phyloP scores from a whole-genome alignment of 331 rosid species.

The Telfairia occidentalis region DNA sequence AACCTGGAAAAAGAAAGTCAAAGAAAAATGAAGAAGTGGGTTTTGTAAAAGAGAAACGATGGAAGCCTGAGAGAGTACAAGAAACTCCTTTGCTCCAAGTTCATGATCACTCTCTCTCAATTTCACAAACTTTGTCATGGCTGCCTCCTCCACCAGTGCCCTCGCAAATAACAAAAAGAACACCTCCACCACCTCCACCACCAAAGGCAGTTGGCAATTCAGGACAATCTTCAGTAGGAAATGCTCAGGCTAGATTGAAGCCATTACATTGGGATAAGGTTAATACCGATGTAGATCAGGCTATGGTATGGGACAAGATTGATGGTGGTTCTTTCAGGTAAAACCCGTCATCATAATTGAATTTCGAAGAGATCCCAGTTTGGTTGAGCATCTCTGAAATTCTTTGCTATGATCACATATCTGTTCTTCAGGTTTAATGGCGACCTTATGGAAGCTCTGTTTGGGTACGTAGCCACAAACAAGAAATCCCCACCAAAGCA shows the following conservation, averaged over 20 bases:
- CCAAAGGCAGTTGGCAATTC: conserved; percentile 4
- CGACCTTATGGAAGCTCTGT: conserved; percentile 82
- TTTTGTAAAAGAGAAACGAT: conserved; percentile 17
- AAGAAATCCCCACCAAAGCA: conserved; percentile 31
- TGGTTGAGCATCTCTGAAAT: neutral
- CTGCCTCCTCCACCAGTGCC: conserved; percentile 16
- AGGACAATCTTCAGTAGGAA: neutral
- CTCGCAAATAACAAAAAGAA: neutral
- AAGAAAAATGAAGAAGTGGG: conserved; percentile 20
- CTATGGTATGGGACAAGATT: conserved; percentile 88
- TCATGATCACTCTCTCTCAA: neutral
- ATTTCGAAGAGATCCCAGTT: neutral
- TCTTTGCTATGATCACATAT: neutral
- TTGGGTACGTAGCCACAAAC: conserved; percentile 48
- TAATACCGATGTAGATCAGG: conserved; percentile 52
- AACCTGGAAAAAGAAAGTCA: conserved; percentile 32
- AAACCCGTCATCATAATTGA: conserved; percentile 1
- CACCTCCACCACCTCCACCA: conserved; percentile 23
- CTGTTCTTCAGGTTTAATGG: conserved; percentile 53
- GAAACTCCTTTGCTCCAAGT: conserved; percentile 53
- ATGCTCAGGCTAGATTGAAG: conserved; percentile 48
- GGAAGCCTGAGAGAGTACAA: conserved; percentile 22
- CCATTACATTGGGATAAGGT: conserved; percentile 86
- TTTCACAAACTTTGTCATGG: conserved; percentile 20
- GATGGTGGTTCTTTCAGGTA: conserved; percentile 72